Evolutionary conservation across 176 grass and related monocot species (phyloP).

Genomic region (Pharus latifolius): DNA sequence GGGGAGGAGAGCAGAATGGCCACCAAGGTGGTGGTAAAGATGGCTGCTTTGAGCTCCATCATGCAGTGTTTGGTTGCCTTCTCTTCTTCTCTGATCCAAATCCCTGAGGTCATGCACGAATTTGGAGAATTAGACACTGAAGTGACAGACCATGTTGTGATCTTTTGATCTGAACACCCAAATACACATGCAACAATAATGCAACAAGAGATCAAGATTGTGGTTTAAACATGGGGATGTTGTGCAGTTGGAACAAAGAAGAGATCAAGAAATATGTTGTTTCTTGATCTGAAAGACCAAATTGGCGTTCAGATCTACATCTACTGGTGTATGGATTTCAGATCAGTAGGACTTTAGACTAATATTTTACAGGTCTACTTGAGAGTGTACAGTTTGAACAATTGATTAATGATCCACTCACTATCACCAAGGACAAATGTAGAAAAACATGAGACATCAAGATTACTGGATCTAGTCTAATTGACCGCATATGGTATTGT

Average conservation of each 20-base stretch:
- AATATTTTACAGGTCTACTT: background rate
- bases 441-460: background rate
- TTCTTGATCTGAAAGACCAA: background rate
- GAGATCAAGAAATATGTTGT: background rate
- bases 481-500: background rate
- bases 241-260: background rate
- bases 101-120: constrained; percentile 7
- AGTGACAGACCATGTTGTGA: too few species aligned
- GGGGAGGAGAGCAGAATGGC: constrained; percentile 24
- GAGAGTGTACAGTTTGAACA: background rate
- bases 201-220: background rate
- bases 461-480: constrained; percentile 4
- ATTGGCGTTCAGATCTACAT: background rate
- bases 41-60: constrained; percentile 32
- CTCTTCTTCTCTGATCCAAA: constrained; percentile 6
- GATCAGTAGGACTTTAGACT: background rate
- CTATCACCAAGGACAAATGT: background rate
- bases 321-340: background rate
- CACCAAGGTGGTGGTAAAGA: constrained; percentile 14
- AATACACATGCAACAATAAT: too few species aligned
- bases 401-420: background rate
- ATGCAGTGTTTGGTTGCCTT: background rate
- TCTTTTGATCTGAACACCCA: background rate
- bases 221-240: background rate
- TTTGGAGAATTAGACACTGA: background rate